Conservation (phyloP, 2,329 filamentous ascomycete species). For the Fusarium ramigenum region DNA sequence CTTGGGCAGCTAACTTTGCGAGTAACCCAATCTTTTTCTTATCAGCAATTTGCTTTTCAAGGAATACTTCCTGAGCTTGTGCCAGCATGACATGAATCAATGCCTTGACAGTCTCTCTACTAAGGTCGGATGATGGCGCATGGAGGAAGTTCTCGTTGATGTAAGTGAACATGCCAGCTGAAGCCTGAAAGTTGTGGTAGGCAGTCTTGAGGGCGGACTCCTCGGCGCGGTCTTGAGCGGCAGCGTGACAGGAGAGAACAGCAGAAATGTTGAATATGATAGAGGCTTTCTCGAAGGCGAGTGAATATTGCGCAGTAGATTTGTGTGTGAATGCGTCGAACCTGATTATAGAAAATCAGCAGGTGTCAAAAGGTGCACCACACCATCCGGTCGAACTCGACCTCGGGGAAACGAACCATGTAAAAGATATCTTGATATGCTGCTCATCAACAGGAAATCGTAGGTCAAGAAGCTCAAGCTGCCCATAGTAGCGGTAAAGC, state of each 20-base stretch:
- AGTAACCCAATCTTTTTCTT: conserved; percentile 91
- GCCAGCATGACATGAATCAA: conserved; percentile 93
- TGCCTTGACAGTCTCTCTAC: conserved; percentile 93
- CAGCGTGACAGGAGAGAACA: conserved; percentile 94
- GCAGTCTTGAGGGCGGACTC: conserved; percentile 94
- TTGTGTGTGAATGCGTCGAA: conserved; percentile 99
- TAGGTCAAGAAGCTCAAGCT: conserved; percentile 92
- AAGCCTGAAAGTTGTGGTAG: conserved; percentile 98
- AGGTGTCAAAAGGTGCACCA: neutral
- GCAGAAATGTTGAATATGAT: conserved; percentile 99
- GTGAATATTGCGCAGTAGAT: conserved; percentile 93
- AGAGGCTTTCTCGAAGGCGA: conserved; percentile 97
- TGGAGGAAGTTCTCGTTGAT: conserved; percentile 99
- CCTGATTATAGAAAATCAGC: conserved; percentile 60
- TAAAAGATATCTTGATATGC: conserved; percentile 98
- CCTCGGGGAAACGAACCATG: conserved; percentile 72
- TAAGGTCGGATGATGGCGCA: conserved; percentile 94
- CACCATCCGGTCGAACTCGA: neutral
- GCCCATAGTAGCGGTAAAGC: conserved; percentile 96
- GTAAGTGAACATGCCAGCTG: conserved; percentile 99
- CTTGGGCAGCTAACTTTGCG: conserved; percentile 92
- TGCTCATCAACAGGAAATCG: conserved; percentile 98
- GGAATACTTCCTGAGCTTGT: conserved; percentile 95
- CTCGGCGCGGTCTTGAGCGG: conserved; percentile 89
- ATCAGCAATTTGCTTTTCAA: conserved; percentile 94